Conservation (phyloP, 805 yeast genomes). For the Diddensiella santjacobensis region DNA sequence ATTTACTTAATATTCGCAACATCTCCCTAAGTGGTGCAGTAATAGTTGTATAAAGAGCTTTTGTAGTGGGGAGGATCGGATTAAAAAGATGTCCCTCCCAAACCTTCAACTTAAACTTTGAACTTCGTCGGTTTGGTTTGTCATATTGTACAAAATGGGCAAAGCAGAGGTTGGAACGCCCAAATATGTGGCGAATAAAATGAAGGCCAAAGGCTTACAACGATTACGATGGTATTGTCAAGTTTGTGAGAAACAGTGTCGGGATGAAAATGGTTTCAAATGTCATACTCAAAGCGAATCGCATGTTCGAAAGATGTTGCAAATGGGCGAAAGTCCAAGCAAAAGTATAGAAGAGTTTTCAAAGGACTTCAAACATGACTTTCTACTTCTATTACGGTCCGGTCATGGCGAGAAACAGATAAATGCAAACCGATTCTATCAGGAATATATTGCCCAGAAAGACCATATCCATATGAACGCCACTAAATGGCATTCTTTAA, state of each 20-base stretch:
- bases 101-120: too few relatives aligned
- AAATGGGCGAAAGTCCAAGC: conserved; percentile 42
- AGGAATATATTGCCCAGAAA: conserved; percentile 78
- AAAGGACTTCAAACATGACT: conserved; percentile 55
- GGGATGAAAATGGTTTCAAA: conserved; percentile 94
- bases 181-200: conserved; percentile 66
- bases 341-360: conserved; percentile 54
- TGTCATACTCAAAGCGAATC: conserved; percentile 82
- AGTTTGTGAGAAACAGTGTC: conserved; percentile 85
- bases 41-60: too few relatives aligned
- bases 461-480: conserved; percentile 90
- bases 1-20: too few relatives aligned
- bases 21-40: too few relatives aligned
- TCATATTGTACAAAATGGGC: too few relatives aligned
- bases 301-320: conserved; percentile 58
- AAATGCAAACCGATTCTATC: conserved; percentile 82
- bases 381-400: conserved; percentile 55
- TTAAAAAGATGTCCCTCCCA: too few relatives aligned
- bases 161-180: conserved; percentile 64
- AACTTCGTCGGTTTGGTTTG: too few relatives aligned
- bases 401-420: conserved; percentile 80
- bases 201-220: conserved; percentile 82
- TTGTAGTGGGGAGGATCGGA: too few relatives aligned
- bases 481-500: conserved; percentile 70
- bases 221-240: conserved; percentile 84